Evolutionary conservation across 768 basidiomycete species (phyloP).

Genomic region (Strobilomyces echinocephalus): DNA sequence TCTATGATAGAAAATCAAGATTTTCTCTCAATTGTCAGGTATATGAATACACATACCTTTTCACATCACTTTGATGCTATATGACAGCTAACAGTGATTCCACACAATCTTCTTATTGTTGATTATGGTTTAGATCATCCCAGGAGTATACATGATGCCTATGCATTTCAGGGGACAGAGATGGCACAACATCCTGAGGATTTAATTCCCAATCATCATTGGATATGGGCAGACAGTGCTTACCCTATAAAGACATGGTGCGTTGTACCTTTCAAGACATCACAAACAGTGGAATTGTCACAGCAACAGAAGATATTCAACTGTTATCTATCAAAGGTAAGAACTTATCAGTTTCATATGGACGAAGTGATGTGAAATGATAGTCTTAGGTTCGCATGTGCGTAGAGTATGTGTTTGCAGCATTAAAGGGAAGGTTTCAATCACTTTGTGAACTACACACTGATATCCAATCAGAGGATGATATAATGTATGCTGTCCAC

Average conservation of each 20-base stretch:
- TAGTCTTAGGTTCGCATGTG: too few species aligned
- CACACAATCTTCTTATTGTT: not conserved
- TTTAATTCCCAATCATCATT: not conserved
- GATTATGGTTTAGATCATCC: not conserved
- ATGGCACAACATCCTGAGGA: not conserved
- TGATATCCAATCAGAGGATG: too few species aligned
- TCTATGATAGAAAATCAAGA: not conserved
- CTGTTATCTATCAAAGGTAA: not conserved
- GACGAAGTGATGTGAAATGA: too few species aligned
- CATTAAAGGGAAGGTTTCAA: too few species aligned
- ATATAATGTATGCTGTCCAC: too few species aligned
- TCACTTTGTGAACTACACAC: too few species aligned
- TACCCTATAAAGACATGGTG: not conserved
- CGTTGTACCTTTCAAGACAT: not conserved
- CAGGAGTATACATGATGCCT: not conserved
- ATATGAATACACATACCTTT: not conserved
- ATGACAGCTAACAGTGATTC: not conserved
- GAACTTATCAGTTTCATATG: not conserved
- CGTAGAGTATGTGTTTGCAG: too few species aligned
- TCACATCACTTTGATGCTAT: too few species aligned
- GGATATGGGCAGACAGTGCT: not conserved
- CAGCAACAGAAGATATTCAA: not conserved
- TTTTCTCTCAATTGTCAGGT: slow-evolving; percentile 4
- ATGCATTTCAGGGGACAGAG: not conserved
- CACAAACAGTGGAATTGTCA: not conserved